Base-by-base conservation (phyloP, 73 alveolate genomes). In the Urostyla sp. region DNA sequence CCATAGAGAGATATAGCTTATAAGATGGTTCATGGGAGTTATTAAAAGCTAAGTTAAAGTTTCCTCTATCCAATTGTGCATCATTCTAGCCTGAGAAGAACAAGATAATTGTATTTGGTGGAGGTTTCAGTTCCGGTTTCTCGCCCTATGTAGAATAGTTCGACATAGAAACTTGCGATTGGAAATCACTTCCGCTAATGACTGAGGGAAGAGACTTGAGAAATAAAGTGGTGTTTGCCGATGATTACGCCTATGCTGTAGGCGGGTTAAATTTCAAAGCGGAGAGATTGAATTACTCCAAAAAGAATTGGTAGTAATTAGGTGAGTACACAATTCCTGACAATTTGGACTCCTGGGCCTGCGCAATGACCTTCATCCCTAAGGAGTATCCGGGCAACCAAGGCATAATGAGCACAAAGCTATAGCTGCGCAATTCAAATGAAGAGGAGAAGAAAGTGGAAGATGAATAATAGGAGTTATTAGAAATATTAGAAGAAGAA, bases 151-250 rank as follows among this genome's bases (percentile, higher is more conserved):
- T 92, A 5, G 94, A 92, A 54, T 69, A 75, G 84, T 63, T 90
- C 31, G 95, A 92, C 74, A 78, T 90, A 0, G 89, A 90, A 0
- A 86, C 74, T 5, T 72, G 74, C 23, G 57, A 67, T 40, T 80
- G 95, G 91, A 84, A 57, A 52, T 46, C 87, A 1, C 49, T 92
- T 1, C 90, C 96, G 0, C 67, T 67, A 18, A 92, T 92, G 98
- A 89, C 80, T 72, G 98, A 92, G 72, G 98, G 98, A 20, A 92
- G 98, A 67, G 98, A 92, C 52, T 48, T 92, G 38, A 92, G 98
- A 58, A 92, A 92, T 67, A 92, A 92, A 63, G 89, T 92, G 3
- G 88, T 88, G 1, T 86, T 61, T 51, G 44, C 40, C 55, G 92
- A 90, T 28, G 92, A 89, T 18, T 23, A 72, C 27, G 91, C 94